Conservation (phyloP, 2,329 filamentous ascomycete species). For the Ceratocystis albifundus region DNA sequence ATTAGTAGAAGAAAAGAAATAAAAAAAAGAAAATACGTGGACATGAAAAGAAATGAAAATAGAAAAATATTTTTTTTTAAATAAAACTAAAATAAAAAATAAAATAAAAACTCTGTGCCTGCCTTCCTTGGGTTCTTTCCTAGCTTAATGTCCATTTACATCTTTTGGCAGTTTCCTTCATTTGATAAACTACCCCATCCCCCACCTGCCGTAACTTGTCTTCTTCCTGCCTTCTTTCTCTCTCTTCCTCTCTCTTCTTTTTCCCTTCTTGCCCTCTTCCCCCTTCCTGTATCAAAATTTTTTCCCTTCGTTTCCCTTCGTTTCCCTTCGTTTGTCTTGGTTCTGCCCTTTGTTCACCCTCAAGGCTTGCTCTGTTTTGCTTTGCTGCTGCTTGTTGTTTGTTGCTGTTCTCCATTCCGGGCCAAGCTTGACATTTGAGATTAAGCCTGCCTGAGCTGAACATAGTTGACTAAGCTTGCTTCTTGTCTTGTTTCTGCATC, state of each 20-base stretch:
- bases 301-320: not conserved
- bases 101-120: no score
- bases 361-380: not conserved
- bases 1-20: not conserved
- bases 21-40: no score
- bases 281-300: conserved; percentile 22
- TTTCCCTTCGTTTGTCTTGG: not conserved
- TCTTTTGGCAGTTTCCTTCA: conserved; percentile 8
- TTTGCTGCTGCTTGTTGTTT: not conserved
- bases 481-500: conserved; percentile 13
- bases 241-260: conserved; percentile 13
- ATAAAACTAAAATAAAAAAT: no score
- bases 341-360: not conserved
- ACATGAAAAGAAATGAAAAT: no score
- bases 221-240: conserved; percentile 18
- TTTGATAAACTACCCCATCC: conserved; percentile 2
- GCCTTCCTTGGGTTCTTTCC: not conserved
- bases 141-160: not conserved
- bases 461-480: conserved; percentile 1
- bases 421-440: conserved; percentile 1
- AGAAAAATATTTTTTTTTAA: no score
- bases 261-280: conserved; percentile 1
- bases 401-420: conserved; percentile 1
- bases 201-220: not conserved
- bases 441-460: conserved; percentile 5